Evolutionary conservation across 257 asterid genomes (phyloP), one percentile per base, ranked within the genome.

Genomic region (Solanum microdontum): DNA sequence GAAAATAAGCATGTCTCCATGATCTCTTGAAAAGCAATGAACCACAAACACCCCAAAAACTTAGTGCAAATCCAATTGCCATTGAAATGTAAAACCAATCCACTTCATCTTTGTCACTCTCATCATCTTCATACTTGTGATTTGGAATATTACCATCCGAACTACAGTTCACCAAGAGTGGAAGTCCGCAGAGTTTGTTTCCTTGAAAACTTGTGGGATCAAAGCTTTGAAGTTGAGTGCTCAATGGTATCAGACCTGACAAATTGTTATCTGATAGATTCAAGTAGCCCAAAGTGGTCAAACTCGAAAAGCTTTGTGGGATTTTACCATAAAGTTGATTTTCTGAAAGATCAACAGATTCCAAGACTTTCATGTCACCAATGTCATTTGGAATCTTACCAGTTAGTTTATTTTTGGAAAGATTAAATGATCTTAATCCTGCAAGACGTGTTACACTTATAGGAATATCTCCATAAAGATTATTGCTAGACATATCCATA

Each of bases 341-440:
- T 58, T 21, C 5, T 58, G 66, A 58, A 58, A 58, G 6, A 86
- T 88, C 90, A 58, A 86, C 34, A 5, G 87, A 88, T 75, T 83
- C 79, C 37, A 86, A 11, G 24, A 33, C 17, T 55, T 83, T 83
- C 89, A 90, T 23, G 3, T 84, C 40, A n/a, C 75, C 89, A 69
- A 90, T 88, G 13, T 39, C 72, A 58, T 11, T 69, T 15, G 92
- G 94, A 66, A 92, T 88, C 75, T 40, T 87, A 11, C 93, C 93
- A 6, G 36, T 34, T 6, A 92, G 30, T 1, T 84, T 88, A 88
- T 91, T 92, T 19, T 51, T 74, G 10, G 93, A 92, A 14, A 90
- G 34, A 86, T 90, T 89, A 13, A 90, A 87, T 3, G 89, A 88
- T 51, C 36, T 55, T 83, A 90, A 48, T 39, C 88, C 87, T 33